Conservation (phyloP, 164 flowering plant species). For the Amborella trichopoda region DNA sequence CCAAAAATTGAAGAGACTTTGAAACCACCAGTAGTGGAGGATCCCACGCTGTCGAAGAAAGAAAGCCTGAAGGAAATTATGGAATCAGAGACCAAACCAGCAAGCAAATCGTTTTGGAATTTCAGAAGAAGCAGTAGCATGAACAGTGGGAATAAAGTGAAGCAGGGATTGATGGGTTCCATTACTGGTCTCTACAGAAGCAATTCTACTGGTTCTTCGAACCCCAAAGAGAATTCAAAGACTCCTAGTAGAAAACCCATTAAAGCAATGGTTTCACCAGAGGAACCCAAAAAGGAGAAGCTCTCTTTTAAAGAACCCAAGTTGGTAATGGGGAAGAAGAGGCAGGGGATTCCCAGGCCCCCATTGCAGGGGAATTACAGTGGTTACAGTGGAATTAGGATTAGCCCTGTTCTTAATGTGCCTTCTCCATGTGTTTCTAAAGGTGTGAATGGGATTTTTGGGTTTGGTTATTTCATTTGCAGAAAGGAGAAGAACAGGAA, state of each 20-base stretch:
- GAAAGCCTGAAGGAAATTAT: conserved; percentile 48
- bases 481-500: conserved; percentile 55
- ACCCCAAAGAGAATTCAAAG: conserved; percentile 21
- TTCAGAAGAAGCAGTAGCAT: conserved; percentile 65
- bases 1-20: too few species aligned
- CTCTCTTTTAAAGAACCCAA: too few species aligned
- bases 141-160: conserved; percentile 25
- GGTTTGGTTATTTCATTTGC: conserved; percentile 60
- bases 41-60: conserved; percentile 18
- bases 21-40: conserved; percentile 6
- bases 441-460: conserved; percentile 38
- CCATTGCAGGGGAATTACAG: conserved; percentile 26
- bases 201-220: conserved; percentile 78
- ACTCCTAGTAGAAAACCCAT: conserved; percentile 11
- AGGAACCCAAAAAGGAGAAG: too few species aligned
- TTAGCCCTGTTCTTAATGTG: conserved; percentile 57
- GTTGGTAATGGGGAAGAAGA: too few species aligned
- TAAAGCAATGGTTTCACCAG: too few species aligned
- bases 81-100: conserved; percentile 6
- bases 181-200: conserved; percentile 50
- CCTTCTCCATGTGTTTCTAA: conserved; percentile 50
- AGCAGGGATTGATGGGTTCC: conserved; percentile 30
- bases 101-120: conserved; percentile 48
- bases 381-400: conserved; percentile 31
- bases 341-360: conserved; percentile 21